phyloP scores from a whole-genome alignment of 2,329 filamentous ascomycete genomes.

The Diplodia corticola region DNA sequence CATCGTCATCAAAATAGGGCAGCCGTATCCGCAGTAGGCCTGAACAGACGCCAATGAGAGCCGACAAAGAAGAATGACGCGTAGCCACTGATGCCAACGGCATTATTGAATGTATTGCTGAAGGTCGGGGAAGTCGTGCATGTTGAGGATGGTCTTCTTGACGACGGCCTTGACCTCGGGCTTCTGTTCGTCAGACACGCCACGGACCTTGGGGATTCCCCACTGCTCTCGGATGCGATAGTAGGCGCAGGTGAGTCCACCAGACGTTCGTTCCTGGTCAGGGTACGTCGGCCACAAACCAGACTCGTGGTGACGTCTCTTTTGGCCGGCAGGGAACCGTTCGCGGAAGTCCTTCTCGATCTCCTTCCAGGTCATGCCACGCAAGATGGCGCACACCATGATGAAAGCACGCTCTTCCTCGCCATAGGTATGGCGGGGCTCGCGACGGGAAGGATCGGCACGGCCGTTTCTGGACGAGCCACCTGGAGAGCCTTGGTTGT shows the following conservation, averaged over 20 bases:
- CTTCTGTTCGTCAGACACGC: slow-evolving; percentile 21
- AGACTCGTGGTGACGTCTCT: slow-evolving; percentile 18
- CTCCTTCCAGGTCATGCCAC: slow-evolving; percentile 22
- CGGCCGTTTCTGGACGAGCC: not conserved
- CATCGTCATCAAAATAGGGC: not conserved
- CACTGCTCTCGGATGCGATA: slow-evolving; percentile 23
- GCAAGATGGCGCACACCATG: slow-evolving; percentile 21
- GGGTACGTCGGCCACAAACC: slow-evolving; percentile 23
- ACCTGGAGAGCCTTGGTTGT: not conserved
- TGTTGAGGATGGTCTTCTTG: slow-evolving; percentile 1
- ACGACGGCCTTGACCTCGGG: slow-evolving; percentile 20
- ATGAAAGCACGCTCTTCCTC: slow-evolving; percentile 23
- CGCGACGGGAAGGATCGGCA: slow-evolving; percentile 1
- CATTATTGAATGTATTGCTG: not conserved
- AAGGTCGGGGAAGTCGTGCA: slow-evolving; percentile 22
- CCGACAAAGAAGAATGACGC: not conserved
- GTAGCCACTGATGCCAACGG: not conserved
- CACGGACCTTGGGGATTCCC: slow-evolving; percentile 22
- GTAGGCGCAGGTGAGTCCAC: slow-evolving; percentile 21
- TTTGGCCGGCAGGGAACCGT: slow-evolving; percentile 14
- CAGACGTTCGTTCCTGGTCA: slow-evolving; percentile 16
- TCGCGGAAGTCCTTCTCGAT: slow-evolving; percentile 21
- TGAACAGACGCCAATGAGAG: not conserved
- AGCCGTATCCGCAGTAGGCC: not conserved
- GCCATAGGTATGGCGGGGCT: slow-evolving; percentile 20